Conservation (phyloP, 352 stramenopile species). For the Phytophthora chlamydospora region DNA sequence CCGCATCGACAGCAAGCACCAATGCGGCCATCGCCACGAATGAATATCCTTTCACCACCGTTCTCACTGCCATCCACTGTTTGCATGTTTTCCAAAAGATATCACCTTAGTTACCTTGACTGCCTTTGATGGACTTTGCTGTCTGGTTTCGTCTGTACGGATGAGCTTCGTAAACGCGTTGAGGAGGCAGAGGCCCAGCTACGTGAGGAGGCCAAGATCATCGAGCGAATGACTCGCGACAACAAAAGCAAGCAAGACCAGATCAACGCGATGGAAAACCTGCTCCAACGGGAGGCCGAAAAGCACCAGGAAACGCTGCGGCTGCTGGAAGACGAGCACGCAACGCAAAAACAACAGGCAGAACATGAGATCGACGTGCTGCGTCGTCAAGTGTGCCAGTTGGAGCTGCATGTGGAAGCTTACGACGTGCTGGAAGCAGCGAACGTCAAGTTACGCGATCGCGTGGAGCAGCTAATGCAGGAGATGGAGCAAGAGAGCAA, state of each 20-base stretch:
- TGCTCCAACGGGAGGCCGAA: constrained; percentile 68
- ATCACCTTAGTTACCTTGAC: constrained; percentile 32
- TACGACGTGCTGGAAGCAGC: constrained; percentile 69
- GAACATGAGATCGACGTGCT: constrained; percentile 73
- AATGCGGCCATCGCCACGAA: constrained; percentile 71
- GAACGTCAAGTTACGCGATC: constrained; percentile 60
- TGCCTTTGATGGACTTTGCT: constrained; percentile 6
- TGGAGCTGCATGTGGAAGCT: constrained; percentile 75
- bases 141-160: constrained; percentile 30
- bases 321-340: constrained; percentile 66
- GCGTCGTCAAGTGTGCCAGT: constrained; percentile 53
- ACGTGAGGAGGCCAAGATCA: constrained; percentile 82
- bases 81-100: constrained; percentile 1
- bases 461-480: constrained; percentile 65
- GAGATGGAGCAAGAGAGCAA: constrained; percentile 74
- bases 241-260: constrained; percentile 79
- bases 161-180: constrained; percentile 73
- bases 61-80: neutral
- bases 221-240: constrained; percentile 80
- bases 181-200: constrained; percentile 78
- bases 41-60: constrained; percentile 61
- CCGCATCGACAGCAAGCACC: constrained; percentile 21
- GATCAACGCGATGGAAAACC: constrained; percentile 66
- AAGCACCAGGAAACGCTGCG: constrained; percentile 60
- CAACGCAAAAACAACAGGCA: constrained; percentile 59